These are phyloP conservation scores for Triticum monococcum DNA, from an alignment of 176 grass and related monocot genomes.

Conservation along the genomic window DNA sequence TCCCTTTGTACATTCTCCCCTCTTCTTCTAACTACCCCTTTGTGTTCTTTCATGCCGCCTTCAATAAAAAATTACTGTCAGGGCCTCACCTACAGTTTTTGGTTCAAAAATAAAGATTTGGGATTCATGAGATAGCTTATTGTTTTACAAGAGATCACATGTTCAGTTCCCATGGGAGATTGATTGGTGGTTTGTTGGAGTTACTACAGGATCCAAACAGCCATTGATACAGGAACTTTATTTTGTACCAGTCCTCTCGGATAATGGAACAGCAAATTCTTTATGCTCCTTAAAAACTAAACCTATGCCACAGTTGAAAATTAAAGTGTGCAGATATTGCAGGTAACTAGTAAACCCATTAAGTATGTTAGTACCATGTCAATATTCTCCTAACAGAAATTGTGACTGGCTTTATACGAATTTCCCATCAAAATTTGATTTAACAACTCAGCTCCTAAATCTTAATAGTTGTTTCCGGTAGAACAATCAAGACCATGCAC, in stretches of 20 bases:
- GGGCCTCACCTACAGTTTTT: neutral
- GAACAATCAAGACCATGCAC: neutral
- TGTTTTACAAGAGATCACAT: neutral
- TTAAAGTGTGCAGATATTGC: neutral
- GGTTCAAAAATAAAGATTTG: neutral
- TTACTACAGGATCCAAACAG: neutral
- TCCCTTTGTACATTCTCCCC: neutral
- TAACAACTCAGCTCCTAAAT: slow-evolving; percentile 1
- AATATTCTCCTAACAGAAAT: neutral
- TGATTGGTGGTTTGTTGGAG: neutral
- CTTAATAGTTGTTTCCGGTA: neutral
- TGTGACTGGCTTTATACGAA: slow-evolving; percentile 3
- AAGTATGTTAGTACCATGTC: neutral
- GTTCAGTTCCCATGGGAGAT: neutral
- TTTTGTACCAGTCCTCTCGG: neutral
- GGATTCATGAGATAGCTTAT: neutral
- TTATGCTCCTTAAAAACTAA: neutral
- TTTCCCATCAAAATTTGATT: neutral
- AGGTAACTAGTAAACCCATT: slow-evolving; percentile 1
- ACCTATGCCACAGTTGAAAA: neutral
- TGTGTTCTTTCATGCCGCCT: neutral
- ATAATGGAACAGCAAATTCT: neutral
- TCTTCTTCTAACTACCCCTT: neutral
- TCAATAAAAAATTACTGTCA: neutral
- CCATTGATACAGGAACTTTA: neutral